phyloP scores from a whole-genome alignment of 257 asterid genomes.

The Fraxinus cuspidata region DNA sequence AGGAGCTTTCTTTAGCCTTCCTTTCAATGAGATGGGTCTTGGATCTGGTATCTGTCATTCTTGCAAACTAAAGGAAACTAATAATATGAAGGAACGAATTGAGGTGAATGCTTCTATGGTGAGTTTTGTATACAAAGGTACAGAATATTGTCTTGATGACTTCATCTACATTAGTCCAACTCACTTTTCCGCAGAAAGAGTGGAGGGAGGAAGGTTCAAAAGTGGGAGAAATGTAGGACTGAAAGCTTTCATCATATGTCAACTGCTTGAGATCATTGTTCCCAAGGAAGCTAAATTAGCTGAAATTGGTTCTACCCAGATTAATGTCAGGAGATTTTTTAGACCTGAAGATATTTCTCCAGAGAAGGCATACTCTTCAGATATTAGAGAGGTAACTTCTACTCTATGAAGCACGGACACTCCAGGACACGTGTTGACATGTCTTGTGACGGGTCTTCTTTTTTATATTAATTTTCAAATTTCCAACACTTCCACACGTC shows the following conservation, averaged over 20 bases:
- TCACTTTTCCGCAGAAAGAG: conserved; percentile 60
- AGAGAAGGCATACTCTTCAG: conserved; percentile 82
- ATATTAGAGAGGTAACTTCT: conserved; percentile 74
- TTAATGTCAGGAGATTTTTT: conserved; percentile 75
- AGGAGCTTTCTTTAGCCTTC: conserved; percentile 83
- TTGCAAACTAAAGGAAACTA: conserved; percentile 54
- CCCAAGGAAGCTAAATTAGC: conserved; percentile 41
- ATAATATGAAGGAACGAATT: conserved; percentile 39
- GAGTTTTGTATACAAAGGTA: conserved; percentile 60
- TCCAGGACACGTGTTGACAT: too few relatives aligned
- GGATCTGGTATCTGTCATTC: conserved; percentile 80
- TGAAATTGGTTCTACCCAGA: conserved; percentile 38
- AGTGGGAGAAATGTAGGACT: conserved; percentile 91
- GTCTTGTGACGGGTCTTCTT: too few relatives aligned
- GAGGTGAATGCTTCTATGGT: conserved; percentile 42
- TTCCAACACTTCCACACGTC: too few relatives aligned
- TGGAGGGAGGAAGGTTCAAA: conserved; percentile 52
- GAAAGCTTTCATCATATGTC: conserved; percentile 71
- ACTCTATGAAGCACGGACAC: too few relatives aligned
- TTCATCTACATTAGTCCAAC: conserved; percentile 71
- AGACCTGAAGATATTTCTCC: conserved; percentile 68
- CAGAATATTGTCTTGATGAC: conserved; percentile 59
- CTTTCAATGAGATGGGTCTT: conserved; percentile 55
- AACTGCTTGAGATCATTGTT: conserved; percentile 63
- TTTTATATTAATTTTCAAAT: too few relatives aligned